Percentiles rank a stretch among this genome's conserved stretches.
Evolutionary conservation across 208 protist species (phyloP).

Genomic region (Leishmania arabica): DNA sequence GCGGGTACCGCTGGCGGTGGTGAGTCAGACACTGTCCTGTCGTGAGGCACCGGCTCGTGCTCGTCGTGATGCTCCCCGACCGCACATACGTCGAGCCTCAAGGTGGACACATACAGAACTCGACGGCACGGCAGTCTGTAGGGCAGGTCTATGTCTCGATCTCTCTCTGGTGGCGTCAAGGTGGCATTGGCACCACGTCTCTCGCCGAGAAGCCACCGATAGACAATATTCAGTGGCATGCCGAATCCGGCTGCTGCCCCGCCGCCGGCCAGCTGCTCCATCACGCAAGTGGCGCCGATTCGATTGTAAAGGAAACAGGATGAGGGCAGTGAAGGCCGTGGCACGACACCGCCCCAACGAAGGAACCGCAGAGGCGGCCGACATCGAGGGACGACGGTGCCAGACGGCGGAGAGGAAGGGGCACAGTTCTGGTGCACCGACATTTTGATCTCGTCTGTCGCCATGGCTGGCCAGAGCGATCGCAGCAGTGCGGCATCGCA

Average conservation of each 20-base stretch:
- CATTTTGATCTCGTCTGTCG: background rate
- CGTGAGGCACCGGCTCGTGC: background rate
- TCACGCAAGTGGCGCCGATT: background rate
- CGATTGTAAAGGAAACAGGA: background rate
- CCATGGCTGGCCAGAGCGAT: conserved; percentile 7
- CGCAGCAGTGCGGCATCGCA: conserved; percentile 17
- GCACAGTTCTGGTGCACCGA: background rate
- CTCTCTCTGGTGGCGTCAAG: background rate
- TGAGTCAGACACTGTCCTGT: too few species aligned
- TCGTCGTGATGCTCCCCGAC: background rate
- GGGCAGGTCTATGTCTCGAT: background rate
- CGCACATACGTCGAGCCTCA: background rate
- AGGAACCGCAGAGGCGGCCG: conserved; percentile 3
- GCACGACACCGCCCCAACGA: background rate
- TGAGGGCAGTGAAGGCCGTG: background rate
- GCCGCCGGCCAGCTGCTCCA: background rate
- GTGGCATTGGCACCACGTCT: background rate
- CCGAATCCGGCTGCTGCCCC: background rate
- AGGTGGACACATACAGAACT: conserved; percentile 1
- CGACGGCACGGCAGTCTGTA: background rate
- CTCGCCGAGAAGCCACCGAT: background rate
- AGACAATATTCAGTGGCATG: background rate
- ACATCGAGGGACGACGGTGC: background rate
- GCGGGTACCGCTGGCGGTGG: background rate
- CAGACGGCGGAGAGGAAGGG: background rate